Conservation (phyloP, 805 yeast species). For the Monosporozyma siamensis region DNA sequence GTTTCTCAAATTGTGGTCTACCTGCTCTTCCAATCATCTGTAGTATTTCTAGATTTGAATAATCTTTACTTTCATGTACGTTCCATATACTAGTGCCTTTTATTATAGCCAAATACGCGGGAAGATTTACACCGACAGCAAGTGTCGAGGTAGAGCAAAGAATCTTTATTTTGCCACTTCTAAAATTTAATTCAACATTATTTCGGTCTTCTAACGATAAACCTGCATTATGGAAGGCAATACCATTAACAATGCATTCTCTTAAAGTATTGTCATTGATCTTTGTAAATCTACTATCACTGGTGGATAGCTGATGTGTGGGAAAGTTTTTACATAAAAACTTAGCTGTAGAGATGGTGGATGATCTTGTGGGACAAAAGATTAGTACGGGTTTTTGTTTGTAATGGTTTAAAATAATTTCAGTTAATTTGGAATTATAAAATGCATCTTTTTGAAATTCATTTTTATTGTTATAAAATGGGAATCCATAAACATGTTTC, state of each 20-base stretch:
- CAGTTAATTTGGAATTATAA: constrained; percentile 35
- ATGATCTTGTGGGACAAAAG: constrained; percentile 46
- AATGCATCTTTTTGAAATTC: constrained; percentile 40
- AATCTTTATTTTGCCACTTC: constrained; percentile 34
- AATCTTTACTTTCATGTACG: constrained; percentile 41
- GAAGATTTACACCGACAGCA: constrained; percentile 53
- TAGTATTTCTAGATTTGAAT: constrained; percentile 44
- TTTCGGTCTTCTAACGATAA: constrained; percentile 38
- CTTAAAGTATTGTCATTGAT: constrained; percentile 9
- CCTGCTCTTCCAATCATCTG: constrained; percentile 66
- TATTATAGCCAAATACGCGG: constrained; percentile 51
- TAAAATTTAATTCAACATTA: constrained; percentile 37
- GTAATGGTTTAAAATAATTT: constrained; percentile 33
- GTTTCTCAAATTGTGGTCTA: constrained; percentile 46
- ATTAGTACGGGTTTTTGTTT: constrained; percentile 38
- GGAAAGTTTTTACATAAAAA: constrained; percentile 23
- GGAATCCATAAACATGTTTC: constrained; percentile 37
- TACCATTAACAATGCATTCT: constrained; percentile 27
- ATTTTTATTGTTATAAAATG: constrained; percentile 30
- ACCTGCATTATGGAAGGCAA: constrained; percentile 56
- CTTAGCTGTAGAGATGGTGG: constrained; percentile 39
- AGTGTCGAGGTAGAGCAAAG: constrained; percentile 52
- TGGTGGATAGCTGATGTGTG: neutral
- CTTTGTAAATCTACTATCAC: neutral
- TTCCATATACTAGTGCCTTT: constrained; percentile 56